phyloP scores from a whole-genome alignment of 1,139 yeast genomes.

The Yamadazyma sp. region DNA sequence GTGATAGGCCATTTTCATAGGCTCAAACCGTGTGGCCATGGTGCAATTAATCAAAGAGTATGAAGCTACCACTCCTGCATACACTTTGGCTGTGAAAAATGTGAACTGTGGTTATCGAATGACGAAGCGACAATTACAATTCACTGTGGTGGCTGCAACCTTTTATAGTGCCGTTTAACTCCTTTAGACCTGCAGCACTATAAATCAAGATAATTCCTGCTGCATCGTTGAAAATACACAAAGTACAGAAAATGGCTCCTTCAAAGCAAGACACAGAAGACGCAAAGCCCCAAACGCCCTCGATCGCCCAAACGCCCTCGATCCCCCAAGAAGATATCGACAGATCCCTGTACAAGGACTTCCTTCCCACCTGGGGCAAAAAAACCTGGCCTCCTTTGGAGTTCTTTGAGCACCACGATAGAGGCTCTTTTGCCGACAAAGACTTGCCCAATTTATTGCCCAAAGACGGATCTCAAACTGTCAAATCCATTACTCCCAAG shows the following conservation, averaged over 20 bases:
- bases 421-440: slow-evolving; percentile 60
- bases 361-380: slow-evolving; percentile 52
- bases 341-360: slow-evolving; percentile 28
- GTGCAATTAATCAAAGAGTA: background rate
- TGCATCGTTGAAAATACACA: too few relatives aligned
- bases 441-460: slow-evolving; percentile 51
- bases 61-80: background rate
- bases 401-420: slow-evolving; percentile 51
- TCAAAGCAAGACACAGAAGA: background rate
- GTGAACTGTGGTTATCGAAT: background rate
- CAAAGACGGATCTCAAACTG: slow-evolving; percentile 24
- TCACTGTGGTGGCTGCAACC: background rate
- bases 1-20: too few relatives aligned
- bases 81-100: slow-evolving; percentile 1
- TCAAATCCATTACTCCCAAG: slow-evolving; percentile 55
- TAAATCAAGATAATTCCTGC: too few relatives aligned
- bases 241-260: background rate
- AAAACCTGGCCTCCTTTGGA: slow-evolving; percentile 46
- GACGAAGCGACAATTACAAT: background rate
- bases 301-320: slow-evolving; percentile 1
- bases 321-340: slow-evolving; percentile 8
- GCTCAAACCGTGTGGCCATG: too few relatives aligned
- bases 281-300: too few relatives aligned
- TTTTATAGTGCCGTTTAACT: too few relatives aligned
- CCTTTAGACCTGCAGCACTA: too few relatives aligned